phyloP scores from a whole-genome alignment of 2,329 filamentous ascomycete species.

The Paracorniculantispora psalliotae region DNA sequence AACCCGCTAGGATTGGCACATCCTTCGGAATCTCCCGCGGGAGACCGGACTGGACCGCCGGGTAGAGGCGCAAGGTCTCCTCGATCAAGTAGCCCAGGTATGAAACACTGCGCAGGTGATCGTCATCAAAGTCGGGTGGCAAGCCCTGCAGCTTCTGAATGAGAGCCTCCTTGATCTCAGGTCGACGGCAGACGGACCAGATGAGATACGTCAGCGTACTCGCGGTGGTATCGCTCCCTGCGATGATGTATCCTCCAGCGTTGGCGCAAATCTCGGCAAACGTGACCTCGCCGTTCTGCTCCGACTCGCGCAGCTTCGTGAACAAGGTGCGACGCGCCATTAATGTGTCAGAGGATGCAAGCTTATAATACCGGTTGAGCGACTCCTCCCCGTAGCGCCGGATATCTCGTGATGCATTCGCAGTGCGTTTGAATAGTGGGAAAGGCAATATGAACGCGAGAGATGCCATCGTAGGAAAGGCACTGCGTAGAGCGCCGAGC shows the following conservation, averaged over 20 bases:
- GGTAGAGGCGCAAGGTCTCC: constrained; percentile 37
- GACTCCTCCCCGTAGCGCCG: too few species aligned
- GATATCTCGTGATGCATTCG: too few species aligned
- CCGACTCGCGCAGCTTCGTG: too few species aligned
- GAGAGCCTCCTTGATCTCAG: constrained; percentile 15
- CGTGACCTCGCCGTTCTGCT: too few species aligned
- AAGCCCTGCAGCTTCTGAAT: constrained; percentile 26
- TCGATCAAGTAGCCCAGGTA: constrained; percentile 35
- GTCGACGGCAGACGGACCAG: constrained; percentile 29
- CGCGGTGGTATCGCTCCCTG: constrained; percentile 45
- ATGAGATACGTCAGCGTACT: constrained; percentile 41
- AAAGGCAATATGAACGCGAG: too few species aligned
- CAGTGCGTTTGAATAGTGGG: too few species aligned
- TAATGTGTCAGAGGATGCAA: too few species aligned
- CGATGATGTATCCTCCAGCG: constrained; percentile 44
- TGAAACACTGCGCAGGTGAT: constrained; percentile 29
- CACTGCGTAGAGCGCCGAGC: too few species aligned
- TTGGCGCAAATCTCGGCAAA: too few species aligned
- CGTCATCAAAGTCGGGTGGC: constrained; percentile 19
- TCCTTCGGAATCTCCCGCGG: constrained; percentile 31
- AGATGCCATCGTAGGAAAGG: too few species aligned
- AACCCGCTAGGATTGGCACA: constrained; percentile 30
- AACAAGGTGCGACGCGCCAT: too few species aligned
- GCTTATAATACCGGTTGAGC: too few species aligned
- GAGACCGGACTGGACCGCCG: constrained; percentile 31